A percentile compares a stretch with the other conserved stretches of the same genome.
phyloP scores from a whole-genome alignment of 345 rosid species.

The Garcia nutans region DNA sequence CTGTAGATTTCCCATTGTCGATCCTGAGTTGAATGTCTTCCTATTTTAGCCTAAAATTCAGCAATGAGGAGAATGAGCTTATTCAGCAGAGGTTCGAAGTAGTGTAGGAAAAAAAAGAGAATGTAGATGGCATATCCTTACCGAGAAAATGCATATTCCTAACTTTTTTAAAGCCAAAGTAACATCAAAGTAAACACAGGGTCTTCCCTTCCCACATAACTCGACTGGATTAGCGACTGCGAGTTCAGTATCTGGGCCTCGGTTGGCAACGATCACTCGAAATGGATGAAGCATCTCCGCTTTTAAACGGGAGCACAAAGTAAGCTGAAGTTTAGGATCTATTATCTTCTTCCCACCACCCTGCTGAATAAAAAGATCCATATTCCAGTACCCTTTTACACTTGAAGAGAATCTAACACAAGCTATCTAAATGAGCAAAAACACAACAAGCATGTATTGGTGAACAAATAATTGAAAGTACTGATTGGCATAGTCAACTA shows the following conservation, averaged over 20 bases:
- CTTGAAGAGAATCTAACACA: constrained; percentile 27
- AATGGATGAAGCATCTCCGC: constrained; percentile 32
- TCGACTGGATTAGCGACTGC: constrained; percentile 36
- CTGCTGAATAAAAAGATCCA: constrained; percentile 31
- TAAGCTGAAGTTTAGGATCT: constrained; percentile 22
- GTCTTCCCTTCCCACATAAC: constrained; percentile 31
- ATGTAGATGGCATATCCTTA: not conserved
- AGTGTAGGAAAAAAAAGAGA: not conserved
- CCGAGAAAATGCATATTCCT: constrained; percentile 31
- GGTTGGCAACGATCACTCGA: constrained; percentile 26
- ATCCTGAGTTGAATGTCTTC: constrained; percentile 24
- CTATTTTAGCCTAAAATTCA: constrained; percentile 26
- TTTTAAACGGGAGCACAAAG: constrained; percentile 23
- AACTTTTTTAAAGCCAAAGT: constrained; percentile 24
- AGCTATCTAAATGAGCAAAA: constrained; percentile 21
- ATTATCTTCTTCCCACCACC: constrained; percentile 24
- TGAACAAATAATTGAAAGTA: constrained; percentile 9
- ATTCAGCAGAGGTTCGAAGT: not conserved
- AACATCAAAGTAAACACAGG: constrained; percentile 30
- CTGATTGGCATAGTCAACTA: not conserved
- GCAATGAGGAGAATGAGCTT: not conserved
- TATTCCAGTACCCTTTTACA: constrained; percentile 17
- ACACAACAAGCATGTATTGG: not conserved
- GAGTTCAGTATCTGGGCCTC: constrained; percentile 34
- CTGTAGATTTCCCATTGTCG: constrained; percentile 36